Percentiles rank a stretch among this genome's conserved stretches.
phyloP scores from a whole-genome alignment of 345 rosid species.

The Populus simonii region DNA sequence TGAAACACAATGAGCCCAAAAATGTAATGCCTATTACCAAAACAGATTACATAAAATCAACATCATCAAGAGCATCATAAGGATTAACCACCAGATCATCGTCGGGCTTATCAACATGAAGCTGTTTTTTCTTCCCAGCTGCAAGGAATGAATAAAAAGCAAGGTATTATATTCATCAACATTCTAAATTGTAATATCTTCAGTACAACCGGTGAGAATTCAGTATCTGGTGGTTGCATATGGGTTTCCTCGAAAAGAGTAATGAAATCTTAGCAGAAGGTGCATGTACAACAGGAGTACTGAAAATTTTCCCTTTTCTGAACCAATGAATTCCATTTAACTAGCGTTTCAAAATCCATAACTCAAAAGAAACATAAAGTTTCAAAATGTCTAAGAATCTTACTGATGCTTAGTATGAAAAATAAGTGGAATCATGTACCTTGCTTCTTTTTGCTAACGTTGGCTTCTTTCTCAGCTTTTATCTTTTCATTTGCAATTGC shows the following conservation, averaged over 20 bases:
- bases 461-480: conserved; percentile 84
- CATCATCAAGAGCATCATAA: conserved; percentile 66
- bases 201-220: not conserved
- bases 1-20: conserved; percentile 1
- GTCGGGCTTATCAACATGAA: conserved; percentile 66
- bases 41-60: conserved; percentile 71
- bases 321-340: not conserved
- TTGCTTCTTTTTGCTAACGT: conserved; percentile 71
- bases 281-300: not conserved
- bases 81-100: conserved; percentile 57
- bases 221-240: not conserved
- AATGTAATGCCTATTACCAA: not conserved
- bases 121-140: conserved; percentile 83
- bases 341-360: not conserved
- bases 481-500: conserved; percentile 89
- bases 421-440: conserved; percentile 32
- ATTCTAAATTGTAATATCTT: not conserved
- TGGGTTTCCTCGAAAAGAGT: not conserved
- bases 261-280: not conserved
- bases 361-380: not conserved
- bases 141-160: not conserved
- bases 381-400: not conserved
- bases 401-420: not conserved
- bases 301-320: not conserved
- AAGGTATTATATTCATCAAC: not conserved